Evolutionary conservation across 352 stramenopile species (phyloP), one percentile per base, ranked within the genome.

Genomic region (Albugo candida): DNA sequence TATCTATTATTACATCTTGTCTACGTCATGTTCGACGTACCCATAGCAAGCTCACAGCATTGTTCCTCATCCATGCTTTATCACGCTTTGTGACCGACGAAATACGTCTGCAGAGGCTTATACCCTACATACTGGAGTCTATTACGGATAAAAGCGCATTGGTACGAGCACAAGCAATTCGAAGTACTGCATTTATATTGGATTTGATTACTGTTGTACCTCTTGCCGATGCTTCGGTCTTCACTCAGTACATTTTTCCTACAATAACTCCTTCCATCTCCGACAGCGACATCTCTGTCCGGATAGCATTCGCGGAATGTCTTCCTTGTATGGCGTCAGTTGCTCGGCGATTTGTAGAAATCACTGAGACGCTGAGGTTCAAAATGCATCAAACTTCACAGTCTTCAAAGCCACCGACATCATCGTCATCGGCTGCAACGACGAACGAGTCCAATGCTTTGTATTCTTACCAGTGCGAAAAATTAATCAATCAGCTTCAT

Each of bases 171-270:
- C 71, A 88, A 8, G 74, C 84, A 11, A 72, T 98, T 11, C 74
- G 87, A 20, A 91, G 83, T 1, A 62, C 97, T 8, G 87, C 87
- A 6, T 83, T 79, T 14, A 65, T 97, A 34, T 54, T 97, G 34
- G 81, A 71, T 21, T 58, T 89, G n/a, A 74, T 98, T 13, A 77
- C 86, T 46, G 79, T 56, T 0, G 94, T 98, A 51, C 85, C 89
- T 5, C 70, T 95, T 6, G 96, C 92, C 1, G 94, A 98, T 54
- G 83, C 92, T 0, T 88, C 91, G 27, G 80, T 99, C 1, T 98
- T 99, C 49, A 87, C 92, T 0, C 78, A 96, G 62, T 99, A 98
- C 59, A 86, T 99, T 20, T 82, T 98, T 36, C 95, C 91, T 41
- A 70, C 76, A 50, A 81, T 96, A 54, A 73, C 73, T 11, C 64